Base-by-base conservation (phyloP, 208 protist species). In the Wallacemonas rigidus region DNA sequence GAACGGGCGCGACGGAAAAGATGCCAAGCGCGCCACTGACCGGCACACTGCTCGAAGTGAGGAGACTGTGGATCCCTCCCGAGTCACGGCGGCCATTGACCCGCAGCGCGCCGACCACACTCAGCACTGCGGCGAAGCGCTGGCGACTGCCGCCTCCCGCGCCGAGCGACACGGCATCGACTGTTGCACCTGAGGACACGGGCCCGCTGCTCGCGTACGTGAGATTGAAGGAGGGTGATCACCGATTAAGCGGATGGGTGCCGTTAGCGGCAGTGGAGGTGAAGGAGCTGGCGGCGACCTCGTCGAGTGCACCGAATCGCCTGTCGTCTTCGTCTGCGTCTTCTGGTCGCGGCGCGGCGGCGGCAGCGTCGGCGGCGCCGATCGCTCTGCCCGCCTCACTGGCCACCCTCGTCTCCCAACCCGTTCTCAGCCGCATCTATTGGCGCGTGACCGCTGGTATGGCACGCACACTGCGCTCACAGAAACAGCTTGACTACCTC, bases 221-320 rank as follows among this genome's bases (percentile, higher is more conserved):
- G 57, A 89, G 89, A 3, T 36, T 92, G 5, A 92, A 92, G 74
- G 88, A 94, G 50, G 53, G 76, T 6, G 86, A 94, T 58, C 87
- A 95, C 69, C 92, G 92, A 5, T 63, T 89, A 14, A 92, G 87
- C 54, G 85, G 83, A 15, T 96, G 92, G 90, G 87, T 92, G 62
- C 82, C 85, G 3, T 57, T 92, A 5, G 15, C 71, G 43, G 67
- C 74, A 9, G 82, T 96, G n/a, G 78, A 85, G 39, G 62, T 94
- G 14, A 92, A 83, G 51, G 74, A 83, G 6, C 50, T 65, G 8
- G 62, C 56, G 5, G 36, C 56, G 6, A 11, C 3, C 67, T 71
- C 12, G 67, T 44, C 4, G 5, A 67, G 26, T 26, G 26, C 26
- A 26, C 26, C 26, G 26, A 26, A 26, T 26, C 26, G 26, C 26